phyloP scores from a whole-genome alignment of 2,329 filamentous ascomycete species.

The Fusarium setosum region DNA sequence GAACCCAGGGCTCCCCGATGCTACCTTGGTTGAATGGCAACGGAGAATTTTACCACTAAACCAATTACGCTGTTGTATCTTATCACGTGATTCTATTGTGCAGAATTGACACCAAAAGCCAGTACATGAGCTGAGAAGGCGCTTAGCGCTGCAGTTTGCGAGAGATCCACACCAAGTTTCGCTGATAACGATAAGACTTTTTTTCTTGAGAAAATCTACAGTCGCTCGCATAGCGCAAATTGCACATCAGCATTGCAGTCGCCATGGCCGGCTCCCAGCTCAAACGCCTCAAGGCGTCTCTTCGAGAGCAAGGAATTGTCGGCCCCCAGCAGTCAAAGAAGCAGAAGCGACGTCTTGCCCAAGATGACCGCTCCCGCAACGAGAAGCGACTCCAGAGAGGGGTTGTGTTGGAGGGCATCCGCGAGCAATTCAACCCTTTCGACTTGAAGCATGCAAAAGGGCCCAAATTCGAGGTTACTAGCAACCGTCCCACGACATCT shows the following conservation, averaged over 20 bases:
- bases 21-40: constrained; percentile 19
- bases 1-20: constrained; percentile 18
- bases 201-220: constrained; percentile 40
- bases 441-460: constrained; percentile 87
- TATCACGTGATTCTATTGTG: not conserved
- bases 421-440: constrained; percentile 98
- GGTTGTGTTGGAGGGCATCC: constrained; percentile 84
- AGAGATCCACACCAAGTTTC: no score
- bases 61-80: not conserved
- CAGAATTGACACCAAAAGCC: no score
- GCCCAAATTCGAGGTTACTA: constrained; percentile 88
- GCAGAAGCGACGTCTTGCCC: constrained; percentile 81
- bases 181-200: constrained; percentile 45
- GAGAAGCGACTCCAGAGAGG: constrained; percentile 83
- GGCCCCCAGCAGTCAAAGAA: constrained; percentile 96
- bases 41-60: constrained; percentile 19
- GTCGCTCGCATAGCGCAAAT: constrained; percentile 10
- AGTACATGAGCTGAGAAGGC: no score
- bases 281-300: constrained; percentile 92
- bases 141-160: no score
- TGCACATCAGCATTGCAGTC: constrained; percentile 32
- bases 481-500: constrained; percentile 65
- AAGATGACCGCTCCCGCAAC: constrained; percentile 71
- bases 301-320: constrained; percentile 89
- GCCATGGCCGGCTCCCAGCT: constrained; percentile 95